Base-by-base conservation (phyloP, 371 early-diverging fungal genomes). In the Entomophthora muscae region DNA sequence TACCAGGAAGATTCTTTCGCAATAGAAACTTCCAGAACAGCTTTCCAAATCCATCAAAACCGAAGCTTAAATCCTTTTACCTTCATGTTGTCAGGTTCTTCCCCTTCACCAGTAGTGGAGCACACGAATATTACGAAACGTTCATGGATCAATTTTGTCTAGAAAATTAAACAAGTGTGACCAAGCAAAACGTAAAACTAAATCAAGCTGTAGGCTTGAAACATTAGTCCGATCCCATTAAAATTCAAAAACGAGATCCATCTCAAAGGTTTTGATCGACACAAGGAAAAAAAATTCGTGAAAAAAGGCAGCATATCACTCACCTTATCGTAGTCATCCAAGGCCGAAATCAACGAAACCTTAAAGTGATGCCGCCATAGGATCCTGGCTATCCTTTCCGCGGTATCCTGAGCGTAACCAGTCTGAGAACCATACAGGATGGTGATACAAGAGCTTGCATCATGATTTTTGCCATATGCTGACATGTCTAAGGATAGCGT, bases 91-190 rank as follows among this genome's bases (percentile, higher is more conserved):
- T 84, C 82, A 1, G 95, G 95, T 65, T 86, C 88, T 5, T 82
- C 86, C 28, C 98, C 98, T 72, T 95, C 91, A 0, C 98, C 96
- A n/a, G 91, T 90, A 0, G 94, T 94, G 0, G 95, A 86, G 53
- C 88, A 87, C 31, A 93, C 81, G 71, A 95, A 95, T n/a, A 95
- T 72, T 1, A 86, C 86, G 55, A 86, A 65, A n/a, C 67, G 66
- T 56, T 85, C 86, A 22, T 77, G 73, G 56, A 78, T 71, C 32
- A 89, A 70, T 57, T 76, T 68, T 0, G 74, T 70, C 84, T 86
- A 68, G 13, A 26, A n/a, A n/a, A n/a, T n/a, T n/a, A n/a, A n/a
- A n/a, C n/a, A n/a, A n/a, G n/a, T n/a, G n/a, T n/a, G n/a, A n/a
- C n/a, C n/a, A n/a, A n/a, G n/a, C n/a, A n/a, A n/a, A n/a, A n/a